Conservation (phyloP, 192 early-diverging fungal species). For the Backusella sp. region DNA sequence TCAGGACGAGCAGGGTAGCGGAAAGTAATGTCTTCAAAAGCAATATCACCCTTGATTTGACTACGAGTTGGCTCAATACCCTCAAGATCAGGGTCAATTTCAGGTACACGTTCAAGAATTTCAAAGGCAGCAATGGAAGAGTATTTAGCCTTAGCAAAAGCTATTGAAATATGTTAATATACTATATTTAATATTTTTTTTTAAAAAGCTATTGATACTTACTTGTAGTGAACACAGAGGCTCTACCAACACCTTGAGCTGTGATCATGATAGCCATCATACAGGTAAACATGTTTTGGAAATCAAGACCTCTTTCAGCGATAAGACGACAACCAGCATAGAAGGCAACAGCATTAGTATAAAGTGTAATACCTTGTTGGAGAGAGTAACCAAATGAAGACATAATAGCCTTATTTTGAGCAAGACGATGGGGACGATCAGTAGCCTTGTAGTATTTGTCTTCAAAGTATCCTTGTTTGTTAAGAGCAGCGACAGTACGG, state of each 20-base stretch:
- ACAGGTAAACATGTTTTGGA: slow-evolving; percentile 59
- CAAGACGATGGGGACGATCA: slow-evolving; percentile 65
- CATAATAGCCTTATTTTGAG: slow-evolving; percentile 61
- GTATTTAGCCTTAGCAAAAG: slow-evolving; percentile 76
- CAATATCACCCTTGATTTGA: slow-evolving; percentile 44
- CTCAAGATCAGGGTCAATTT: slow-evolving; percentile 58
- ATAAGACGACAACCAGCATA: slow-evolving; percentile 70
- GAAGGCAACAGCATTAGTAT: slow-evolving; percentile 73
- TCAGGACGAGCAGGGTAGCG: slow-evolving; percentile 67
- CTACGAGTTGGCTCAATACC: slow-evolving; percentile 40
- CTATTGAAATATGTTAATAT: slow-evolving; percentile 48
- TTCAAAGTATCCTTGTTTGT: slow-evolving; percentile 69
- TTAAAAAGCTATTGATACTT: neutral
- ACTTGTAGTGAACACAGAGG: slow-evolving; percentile 47
- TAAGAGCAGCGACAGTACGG: slow-evolving; percentile 81
- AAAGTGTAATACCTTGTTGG: slow-evolving; percentile 67
- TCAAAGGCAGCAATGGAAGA: slow-evolving; percentile 72
- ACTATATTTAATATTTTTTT: neutral
- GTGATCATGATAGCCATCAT: slow-evolving; percentile 79
- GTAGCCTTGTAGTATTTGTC: slow-evolving; percentile 61
- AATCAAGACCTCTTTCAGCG: slow-evolving; percentile 40
- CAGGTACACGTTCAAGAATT: slow-evolving; percentile 65
- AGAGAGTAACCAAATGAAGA: slow-evolving; percentile 71
- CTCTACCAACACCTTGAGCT: slow-evolving; percentile 61
- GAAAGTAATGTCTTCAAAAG: slow-evolving; percentile 57